A percentile compares a stretch with the other conserved stretches of the same genome.
Evolutionary conservation across 2,329 filamentous ascomycete genomes (phyloP).

Genomic region (Mycosphaerelloides madeirae): DNA sequence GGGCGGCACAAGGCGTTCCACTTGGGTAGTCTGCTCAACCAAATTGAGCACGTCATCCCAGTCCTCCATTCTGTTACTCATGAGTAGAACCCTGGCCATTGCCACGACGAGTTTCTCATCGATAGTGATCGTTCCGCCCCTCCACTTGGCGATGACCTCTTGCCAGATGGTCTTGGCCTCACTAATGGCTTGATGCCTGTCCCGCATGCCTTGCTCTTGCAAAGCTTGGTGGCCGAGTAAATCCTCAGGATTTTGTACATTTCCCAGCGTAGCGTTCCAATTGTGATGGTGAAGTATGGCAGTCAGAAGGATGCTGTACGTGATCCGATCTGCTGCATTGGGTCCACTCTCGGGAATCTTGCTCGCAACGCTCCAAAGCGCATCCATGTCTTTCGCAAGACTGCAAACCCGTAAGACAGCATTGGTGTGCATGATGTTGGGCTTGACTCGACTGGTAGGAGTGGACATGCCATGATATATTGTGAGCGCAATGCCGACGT

Average conservation of each 20-base stretch:
- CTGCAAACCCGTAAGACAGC: constrained; percentile 80
- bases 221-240: too few relatives aligned
- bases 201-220: constrained; percentile 19
- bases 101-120: constrained; percentile 75
- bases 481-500: constrained; percentile 63
- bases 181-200: constrained; percentile 48
- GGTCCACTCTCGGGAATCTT: constrained; percentile 62
- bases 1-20: constrained; percentile 54
- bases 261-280: constrained; percentile 17
- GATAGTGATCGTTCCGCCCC: constrained; percentile 61
- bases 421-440: constrained; percentile 80
- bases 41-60: constrained; percentile 69
- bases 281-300: constrained; percentile 55
- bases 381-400: constrained; percentile 68
- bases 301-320: constrained; percentile 79
- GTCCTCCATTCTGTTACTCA: constrained; percentile 57
- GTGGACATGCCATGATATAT: constrained; percentile 72
- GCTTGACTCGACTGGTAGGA: constrained; percentile 59
- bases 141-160: constrained; percentile 74
- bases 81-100: constrained; percentile 74
- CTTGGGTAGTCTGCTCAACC: constrained; percentile 74
- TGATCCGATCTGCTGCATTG: constrained; percentile 62
- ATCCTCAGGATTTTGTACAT: constrained; percentile 12
- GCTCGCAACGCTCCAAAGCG: constrained; percentile 71
- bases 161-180: constrained; percentile 75